Conservation (phyloP, 2,329 filamentous ascomycete species). For the Aspergillus sp. region DNA sequence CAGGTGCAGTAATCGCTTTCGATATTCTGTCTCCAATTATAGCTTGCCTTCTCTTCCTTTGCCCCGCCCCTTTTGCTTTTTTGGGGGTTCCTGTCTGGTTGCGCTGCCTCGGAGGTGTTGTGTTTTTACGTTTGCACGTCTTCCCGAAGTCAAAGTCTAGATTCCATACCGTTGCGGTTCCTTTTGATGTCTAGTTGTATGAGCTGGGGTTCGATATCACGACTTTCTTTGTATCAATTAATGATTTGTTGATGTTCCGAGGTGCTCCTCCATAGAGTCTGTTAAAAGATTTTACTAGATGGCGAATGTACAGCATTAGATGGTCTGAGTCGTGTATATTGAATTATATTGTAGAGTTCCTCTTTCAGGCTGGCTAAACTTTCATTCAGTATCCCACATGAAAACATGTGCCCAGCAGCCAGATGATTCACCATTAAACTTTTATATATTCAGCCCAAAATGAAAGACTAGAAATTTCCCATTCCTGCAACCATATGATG, state of each 20-base stretch:
- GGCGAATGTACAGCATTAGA: not conserved
- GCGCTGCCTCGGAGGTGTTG: not conserved
- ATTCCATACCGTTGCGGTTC: not conserved
- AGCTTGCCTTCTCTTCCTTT: not conserved
- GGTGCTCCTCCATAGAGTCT: not conserved
- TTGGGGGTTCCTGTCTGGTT: not conserved
- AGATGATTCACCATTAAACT: no score
- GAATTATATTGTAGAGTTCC: no score
- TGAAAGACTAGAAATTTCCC: not conserved
- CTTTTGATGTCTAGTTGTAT: not conserved
- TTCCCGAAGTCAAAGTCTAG: not conserved
- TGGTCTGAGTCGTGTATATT: not conserved
- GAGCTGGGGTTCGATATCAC: not conserved
- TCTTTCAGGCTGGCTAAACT: no score
- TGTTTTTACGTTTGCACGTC: not conserved
- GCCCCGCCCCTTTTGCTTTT: not conserved
- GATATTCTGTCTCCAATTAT: not conserved
- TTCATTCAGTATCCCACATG: not conserved
- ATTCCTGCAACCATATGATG: not conserved
- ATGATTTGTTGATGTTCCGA: not conserved
- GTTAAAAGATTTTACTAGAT: not conserved
- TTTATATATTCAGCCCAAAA: not conserved
- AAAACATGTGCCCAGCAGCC: not conserved
- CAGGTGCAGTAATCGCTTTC: constrained; percentile 50
- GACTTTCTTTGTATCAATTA: not conserved